These are phyloP conservation scores for Pythium aphanidermatum DNA, from an alignment of 352 stramenopile genomes.

Conservation along the genomic window DNA sequence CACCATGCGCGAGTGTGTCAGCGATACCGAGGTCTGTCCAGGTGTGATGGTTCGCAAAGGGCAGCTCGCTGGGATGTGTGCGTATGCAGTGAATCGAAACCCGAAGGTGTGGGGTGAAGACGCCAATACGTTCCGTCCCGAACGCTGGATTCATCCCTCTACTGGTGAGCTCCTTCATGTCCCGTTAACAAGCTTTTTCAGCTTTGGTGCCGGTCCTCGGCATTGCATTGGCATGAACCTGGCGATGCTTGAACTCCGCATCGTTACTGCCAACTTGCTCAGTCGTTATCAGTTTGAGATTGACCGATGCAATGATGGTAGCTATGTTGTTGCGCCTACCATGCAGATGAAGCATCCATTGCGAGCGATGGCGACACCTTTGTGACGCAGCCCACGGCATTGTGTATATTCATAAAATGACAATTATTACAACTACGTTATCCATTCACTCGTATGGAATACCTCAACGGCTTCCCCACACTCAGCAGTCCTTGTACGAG, in stretches of 20 bases:
- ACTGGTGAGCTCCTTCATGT: constrained; percentile 8
- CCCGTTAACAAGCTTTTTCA: constrained; percentile 22
- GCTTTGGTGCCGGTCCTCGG: constrained; percentile 39
- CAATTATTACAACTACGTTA: too few species aligned
- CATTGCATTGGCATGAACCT: constrained; percentile 36
- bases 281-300: constrained; percentile 6
- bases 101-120: constrained; percentile 39
- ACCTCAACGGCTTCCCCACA: too few species aligned
- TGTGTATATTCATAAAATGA: too few species aligned
- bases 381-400: too few species aligned
- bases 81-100: constrained; percentile 23
- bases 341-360: too few species aligned
- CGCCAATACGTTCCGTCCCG: constrained; percentile 44
- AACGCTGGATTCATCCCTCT: constrained; percentile 39
- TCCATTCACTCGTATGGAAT: too few species aligned
- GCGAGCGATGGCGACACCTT: too few species aligned
- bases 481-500: too few species aligned
- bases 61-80: constrained; percentile 10
- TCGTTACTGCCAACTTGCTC: constrained; percentile 4
- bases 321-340: too few species aligned
- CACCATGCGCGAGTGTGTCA: constrained; percentile 46
- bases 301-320: too few species aligned
- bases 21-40: constrained; percentile 40
- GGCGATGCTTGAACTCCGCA: constrained; percentile 37
- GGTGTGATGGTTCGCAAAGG: constrained; percentile 21